These are phyloP conservation scores for Cucurbitaria berberidis DNA, from an alignment of 2,329 filamentous ascomycete species.

Conservation along the genomic window DNA sequence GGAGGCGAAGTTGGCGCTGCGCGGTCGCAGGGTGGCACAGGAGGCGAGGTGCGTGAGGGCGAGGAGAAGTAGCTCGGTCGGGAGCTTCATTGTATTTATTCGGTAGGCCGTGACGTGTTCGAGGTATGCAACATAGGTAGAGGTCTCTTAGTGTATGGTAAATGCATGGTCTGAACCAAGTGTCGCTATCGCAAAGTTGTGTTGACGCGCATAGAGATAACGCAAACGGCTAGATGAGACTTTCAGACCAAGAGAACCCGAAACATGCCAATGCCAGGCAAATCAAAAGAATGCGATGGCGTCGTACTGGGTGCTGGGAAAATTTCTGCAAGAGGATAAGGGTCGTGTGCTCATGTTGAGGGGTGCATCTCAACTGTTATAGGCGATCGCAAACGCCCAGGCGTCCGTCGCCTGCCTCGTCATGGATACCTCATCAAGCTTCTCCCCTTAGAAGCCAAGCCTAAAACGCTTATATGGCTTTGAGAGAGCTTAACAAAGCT, in stretches of 20 bases:
- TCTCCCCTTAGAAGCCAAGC: background rate
- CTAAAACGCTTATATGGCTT: constrained; percentile 1
- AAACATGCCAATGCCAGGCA: background rate
- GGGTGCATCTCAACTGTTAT: constrained; percentile 3
- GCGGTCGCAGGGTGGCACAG: constrained; percentile 1
- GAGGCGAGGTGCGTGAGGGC: background rate
- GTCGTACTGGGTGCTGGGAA: background rate
- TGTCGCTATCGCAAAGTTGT: background rate
- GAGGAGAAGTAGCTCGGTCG: constrained; percentile 8
- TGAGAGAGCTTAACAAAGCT: background rate
- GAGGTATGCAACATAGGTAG: background rate
- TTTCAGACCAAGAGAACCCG: too few species aligned
- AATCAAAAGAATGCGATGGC: background rate
- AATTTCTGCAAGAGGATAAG: background rate
- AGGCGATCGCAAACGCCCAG: constrained; percentile 8
- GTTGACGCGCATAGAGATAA: background rate
- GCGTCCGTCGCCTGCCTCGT: constrained; percentile 1
- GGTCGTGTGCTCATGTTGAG: constrained; percentile 9
- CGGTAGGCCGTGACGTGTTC: background rate
- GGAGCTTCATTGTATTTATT: constrained; percentile 4
- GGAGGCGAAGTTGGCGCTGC: constrained; percentile 12
- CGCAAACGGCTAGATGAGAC: background rate
- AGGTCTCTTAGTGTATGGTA: background rate
- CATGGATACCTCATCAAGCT: background rate
- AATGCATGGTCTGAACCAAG: background rate